Evolutionary conservation across 495 filamentous ascomycete species (phyloP).

Genomic region (Filosporella fistucella): DNA sequence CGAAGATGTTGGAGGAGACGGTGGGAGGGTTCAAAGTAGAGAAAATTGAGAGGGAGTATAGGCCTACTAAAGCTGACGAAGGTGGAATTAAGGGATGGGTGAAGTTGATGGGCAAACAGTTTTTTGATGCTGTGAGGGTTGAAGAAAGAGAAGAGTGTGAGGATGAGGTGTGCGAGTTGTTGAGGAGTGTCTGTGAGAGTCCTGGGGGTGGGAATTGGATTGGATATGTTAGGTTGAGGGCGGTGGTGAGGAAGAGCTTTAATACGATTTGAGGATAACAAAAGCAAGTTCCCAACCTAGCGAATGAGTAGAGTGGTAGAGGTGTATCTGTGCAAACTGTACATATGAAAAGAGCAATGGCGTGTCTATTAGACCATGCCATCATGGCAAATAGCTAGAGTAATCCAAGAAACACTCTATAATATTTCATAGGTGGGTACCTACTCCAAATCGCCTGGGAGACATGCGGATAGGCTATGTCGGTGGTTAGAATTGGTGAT

Average conservation of each 20-base stretch:
- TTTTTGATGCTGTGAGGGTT: slow-evolving; percentile 45
- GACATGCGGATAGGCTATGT: too few species aligned
- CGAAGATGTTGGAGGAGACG: slow-evolving; percentile 39
- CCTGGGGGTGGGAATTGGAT: slow-evolving; percentile 56
- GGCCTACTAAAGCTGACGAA: slow-evolving; percentile 49
- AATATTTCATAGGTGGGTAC: too few species aligned
- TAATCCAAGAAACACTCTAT: too few species aligned
- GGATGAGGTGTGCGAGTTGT: slow-evolving; percentile 49
- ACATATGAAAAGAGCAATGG: too few species aligned
- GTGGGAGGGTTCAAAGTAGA: slow-evolving; percentile 54
- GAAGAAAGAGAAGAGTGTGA: slow-evolving; percentile 49
- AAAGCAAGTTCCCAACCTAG: too few species aligned
- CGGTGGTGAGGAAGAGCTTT: slow-evolving; percentile 55
- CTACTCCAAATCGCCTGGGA: too few species aligned
- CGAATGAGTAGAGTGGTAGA: too few species aligned
- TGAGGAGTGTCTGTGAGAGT: slow-evolving; percentile 48
- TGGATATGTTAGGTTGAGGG: slow-evolving; percentile 70
- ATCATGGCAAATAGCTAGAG: too few species aligned
- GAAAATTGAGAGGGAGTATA: slow-evolving; percentile 56
- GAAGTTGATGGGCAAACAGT: slow-evolving; percentile 55
- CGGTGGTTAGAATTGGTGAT: too few species aligned
- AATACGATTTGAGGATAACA: too few species aligned
- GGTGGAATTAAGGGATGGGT: slow-evolving; percentile 72
- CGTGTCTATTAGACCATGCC: too few species aligned
- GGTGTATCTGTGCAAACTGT: too few species aligned